Evolutionary conservation across 2,329 filamentous ascomycete species (phyloP).

Genomic region (Dothidotthia symphoricarpi): DNA sequence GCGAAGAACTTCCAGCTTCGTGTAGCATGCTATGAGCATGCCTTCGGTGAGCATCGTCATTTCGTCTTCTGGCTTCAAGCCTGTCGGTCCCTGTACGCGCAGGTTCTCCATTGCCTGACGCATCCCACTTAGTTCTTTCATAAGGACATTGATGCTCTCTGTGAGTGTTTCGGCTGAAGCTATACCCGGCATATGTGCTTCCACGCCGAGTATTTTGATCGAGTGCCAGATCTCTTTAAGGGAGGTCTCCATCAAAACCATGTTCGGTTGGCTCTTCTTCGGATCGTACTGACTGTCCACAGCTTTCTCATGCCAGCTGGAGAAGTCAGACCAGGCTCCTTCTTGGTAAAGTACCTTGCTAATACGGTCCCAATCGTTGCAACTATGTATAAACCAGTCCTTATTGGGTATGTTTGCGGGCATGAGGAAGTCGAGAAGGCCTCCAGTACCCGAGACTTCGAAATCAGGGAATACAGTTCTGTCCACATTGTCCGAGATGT

Average conservation of each 20-base stretch:
- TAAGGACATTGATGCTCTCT: too few species aligned
- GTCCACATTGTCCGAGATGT: slow-evolving; percentile 32
- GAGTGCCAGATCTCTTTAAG: too few species aligned
- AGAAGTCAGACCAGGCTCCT: neutral
- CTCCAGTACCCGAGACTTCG: slow-evolving; percentile 7
- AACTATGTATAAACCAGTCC: slow-evolving; percentile 7
- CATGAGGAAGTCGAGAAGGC: slow-evolving; percentile 13
- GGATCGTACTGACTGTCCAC: too few species aligned
- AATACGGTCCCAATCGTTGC: slow-evolving; percentile 8
- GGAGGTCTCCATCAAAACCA: too few species aligned
- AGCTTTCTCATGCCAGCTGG: too few species aligned
- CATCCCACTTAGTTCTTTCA: neutral
- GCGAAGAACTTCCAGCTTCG: slow-evolving; percentile 23
- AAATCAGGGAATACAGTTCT: slow-evolving; percentile 25
- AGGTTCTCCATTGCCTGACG: slow-evolving; percentile 14
- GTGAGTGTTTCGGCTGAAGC: too few species aligned
- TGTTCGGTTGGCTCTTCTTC: too few species aligned
- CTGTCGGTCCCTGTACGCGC: slow-evolving; percentile 5
- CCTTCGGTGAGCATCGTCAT: slow-evolving; percentile 23
- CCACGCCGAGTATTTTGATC: too few species aligned
- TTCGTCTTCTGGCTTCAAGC: slow-evolving; percentile 12
- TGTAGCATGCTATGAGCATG: slow-evolving; percentile 24
- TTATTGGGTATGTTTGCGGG: slow-evolving; percentile 11
- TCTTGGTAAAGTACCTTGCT: slow-evolving; percentile 16
- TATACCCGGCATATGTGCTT: too few species aligned